Base-by-base conservation (phyloP, 257 asterid species). In the Solanum lignicaule region DNA sequence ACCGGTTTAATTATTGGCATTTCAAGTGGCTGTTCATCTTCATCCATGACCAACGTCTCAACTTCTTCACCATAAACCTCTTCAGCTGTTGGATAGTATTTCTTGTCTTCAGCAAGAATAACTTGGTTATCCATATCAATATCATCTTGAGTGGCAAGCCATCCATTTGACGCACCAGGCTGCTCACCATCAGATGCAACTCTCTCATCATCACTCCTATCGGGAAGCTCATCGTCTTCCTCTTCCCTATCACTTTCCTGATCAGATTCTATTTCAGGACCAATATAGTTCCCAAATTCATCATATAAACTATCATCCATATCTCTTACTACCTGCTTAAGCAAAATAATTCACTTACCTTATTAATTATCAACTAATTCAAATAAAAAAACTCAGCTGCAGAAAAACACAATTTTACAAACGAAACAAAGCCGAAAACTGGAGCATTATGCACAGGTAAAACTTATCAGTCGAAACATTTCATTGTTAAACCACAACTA, bases 51-150 rank as follows among this genome's bases (percentile, higher is more conserved):
- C 90, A 97, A 86, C 2, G 99, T 95, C 86, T 97, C 99, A 14
- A 97, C 99, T 90, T 95, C 99, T 88, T 95, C 98, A 5, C 99
- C 99, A 39, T 97, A 97, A 48, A 97, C 98, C 93, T 97, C 99
- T 91, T 97, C 99, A 6, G 99, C 98, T 23, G 99, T 95, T 0
- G 98, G 99, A 89, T 97, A 97, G 88, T 97, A 97, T 68, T 97
- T 95, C 83, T 97, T 97, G 88, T 97, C 99, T 92, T 97, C 99
- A 0, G 99, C 98, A 16, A 95, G 95, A 74, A 97, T 95, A 71
- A 97, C 94, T 76, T 95, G 99, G 83, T 92, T 93, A n/a, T 95
- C 99, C 98, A 97, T 95, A 85, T 97, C 98, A 72, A 95, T 65
- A 65, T 65, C 72, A 60, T 91, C 96, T 4, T 90, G 85, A 21